Evolutionary conservation across 495 filamentous ascomycete genomes (phyloP).

Genomic region (Penicillium pulvis): DNA sequence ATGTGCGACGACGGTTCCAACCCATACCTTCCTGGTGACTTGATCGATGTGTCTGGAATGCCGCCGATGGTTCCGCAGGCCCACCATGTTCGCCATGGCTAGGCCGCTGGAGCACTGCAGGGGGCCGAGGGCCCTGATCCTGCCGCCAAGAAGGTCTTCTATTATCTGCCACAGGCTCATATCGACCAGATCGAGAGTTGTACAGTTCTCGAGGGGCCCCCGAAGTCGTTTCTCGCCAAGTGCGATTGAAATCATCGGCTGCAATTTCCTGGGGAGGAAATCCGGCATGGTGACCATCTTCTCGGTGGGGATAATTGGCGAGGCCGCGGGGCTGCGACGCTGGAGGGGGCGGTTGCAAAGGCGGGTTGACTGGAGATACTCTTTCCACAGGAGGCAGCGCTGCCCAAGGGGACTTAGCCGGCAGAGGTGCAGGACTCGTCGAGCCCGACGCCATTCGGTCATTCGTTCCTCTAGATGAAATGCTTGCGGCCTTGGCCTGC

Average conservation of each 20-base stretch:
- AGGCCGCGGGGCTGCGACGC: slow-evolving; percentile 29
- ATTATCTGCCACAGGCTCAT: slow-evolving; percentile 81
- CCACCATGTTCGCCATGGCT: slow-evolving; percentile 57
- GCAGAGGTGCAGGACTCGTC: slow-evolving; percentile 73
- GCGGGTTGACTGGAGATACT: slow-evolving; percentile 64
- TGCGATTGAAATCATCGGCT: slow-evolving; percentile 90
- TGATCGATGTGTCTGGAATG: slow-evolving; percentile 81
- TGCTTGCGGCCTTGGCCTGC: slow-evolving; percentile 54
- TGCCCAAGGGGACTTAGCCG: slow-evolving; percentile 91
- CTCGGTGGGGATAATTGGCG: slow-evolving; percentile 35
- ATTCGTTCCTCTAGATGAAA: slow-evolving; percentile 64
- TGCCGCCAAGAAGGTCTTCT: slow-evolving; percentile 69
- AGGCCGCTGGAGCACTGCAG: slow-evolving; percentile 78
- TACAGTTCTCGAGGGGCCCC: slow-evolving; percentile 74
- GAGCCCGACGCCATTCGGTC: slow-evolving; percentile 80
- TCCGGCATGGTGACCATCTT: slow-evolving; percentile 34
- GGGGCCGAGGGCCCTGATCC: slow-evolving; percentile 68
- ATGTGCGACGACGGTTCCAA: slow-evolving; percentile 79
- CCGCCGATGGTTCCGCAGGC: slow-evolving; percentile 87
- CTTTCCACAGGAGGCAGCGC: slow-evolving; percentile 81
- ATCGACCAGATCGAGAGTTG: slow-evolving; percentile 91
- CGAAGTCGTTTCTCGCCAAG: slow-evolving; percentile 72
- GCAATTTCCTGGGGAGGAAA: slow-evolving; percentile 78
- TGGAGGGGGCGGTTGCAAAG: slow-evolving; percentile 34
- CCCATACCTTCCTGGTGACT: slow-evolving; percentile 64